These are phyloP conservation scores for Xeromyces bisporus DNA, from an alignment of 495 filamentous ascomycete genomes.

Conservation along the genomic window DNA sequence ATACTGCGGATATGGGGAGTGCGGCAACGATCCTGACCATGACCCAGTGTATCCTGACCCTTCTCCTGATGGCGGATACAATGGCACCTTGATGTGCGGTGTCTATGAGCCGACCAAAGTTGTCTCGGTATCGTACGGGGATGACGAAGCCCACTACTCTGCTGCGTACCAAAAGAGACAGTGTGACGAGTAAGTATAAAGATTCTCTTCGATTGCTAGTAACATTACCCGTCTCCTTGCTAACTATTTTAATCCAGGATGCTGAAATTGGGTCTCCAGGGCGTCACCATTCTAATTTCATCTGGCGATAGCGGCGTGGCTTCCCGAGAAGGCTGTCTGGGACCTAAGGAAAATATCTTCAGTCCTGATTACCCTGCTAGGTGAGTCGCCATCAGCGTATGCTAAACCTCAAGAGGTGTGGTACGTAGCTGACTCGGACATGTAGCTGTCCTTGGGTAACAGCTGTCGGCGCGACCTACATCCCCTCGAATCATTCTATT, in stretches of 20 bases:
- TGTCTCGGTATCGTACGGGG: conserved; percentile 29
- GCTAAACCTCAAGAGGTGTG: too few relatives aligned
- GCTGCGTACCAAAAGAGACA: conserved; percentile 20
- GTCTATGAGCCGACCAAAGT: conserved; percentile 26
- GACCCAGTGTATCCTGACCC: conserved; percentile 23
- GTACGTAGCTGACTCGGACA: background rate
- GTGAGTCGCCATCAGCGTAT: background rate
- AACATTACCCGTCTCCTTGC: background rate
- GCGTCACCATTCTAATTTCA: conserved; percentile 20
- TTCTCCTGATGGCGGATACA: conserved; percentile 18
- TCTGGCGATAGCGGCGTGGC: conserved; percentile 28
- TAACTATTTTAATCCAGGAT: background rate
- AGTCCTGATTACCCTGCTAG: conserved; percentile 16
- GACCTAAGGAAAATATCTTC: conserved; percentile 10
- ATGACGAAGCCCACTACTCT: conserved; percentile 19
- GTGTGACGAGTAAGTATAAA: conserved; percentile 18
- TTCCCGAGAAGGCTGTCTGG: conserved; percentile 4
- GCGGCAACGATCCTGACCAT: conserved; percentile 3
- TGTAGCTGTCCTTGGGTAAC: conserved; percentile 29
- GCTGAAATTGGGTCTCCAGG: conserved; percentile 30
- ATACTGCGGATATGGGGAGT: conserved; percentile 9
- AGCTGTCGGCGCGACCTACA: conserved; percentile 23
- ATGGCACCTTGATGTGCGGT: conserved; percentile 23
- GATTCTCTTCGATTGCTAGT: background rate
- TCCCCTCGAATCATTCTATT: conserved; percentile 10